Base-by-base conservation (phyloP, 495 filamentous ascomycete species). In the Paragyromitra xinjiangensis region DNA sequence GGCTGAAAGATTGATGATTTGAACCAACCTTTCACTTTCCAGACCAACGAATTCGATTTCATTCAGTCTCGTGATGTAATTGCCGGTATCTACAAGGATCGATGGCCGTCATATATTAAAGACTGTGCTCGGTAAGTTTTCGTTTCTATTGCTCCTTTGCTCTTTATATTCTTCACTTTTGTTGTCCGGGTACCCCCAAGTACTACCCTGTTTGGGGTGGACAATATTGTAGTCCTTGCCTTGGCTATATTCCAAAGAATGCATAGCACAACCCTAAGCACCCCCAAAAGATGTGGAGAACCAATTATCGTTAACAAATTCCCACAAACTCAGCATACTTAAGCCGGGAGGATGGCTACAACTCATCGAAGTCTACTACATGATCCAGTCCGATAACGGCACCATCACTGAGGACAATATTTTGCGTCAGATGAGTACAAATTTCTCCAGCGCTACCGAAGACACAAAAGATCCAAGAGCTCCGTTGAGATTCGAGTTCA, bases 351-450 rank as follows among this genome's bases (percentile, higher is more conserved):
- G 95, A 19, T 98, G 94, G 94, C 88, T 93, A 64, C 95, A 99
- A 82, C 91, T 98, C 88, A 88, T 92, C 34, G 95, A 99, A 82
- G 88, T 94, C 73, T 94, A 97, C 80, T 91, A 90, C 83, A 94
- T 92, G 75, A 89, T 93, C 39, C 95, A 98, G 82, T 97, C 94
- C 1, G 92, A 97, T 79, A 97, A 94, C 77, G 95, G 95, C 34
- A 90, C 89, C 7, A 87, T 98, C 74, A 91, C 88, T 12, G 87
- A 90, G 14, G 84, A 87, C 66, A 90, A 93, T 83, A 92, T 92
- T 1, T 83, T 96, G 76, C 87, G 90, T 59, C 87, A 90, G 80
- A 92, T 92, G 91, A 95, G 92, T 62, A 87, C 87, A 50, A 87
- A 86, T 70, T 92, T 92, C 76, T 88, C 91, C 83, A 86, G 87